Evolutionary conservation across 495 filamentous ascomycete species (phyloP).

Genomic region (Penicillium fimorum): DNA sequence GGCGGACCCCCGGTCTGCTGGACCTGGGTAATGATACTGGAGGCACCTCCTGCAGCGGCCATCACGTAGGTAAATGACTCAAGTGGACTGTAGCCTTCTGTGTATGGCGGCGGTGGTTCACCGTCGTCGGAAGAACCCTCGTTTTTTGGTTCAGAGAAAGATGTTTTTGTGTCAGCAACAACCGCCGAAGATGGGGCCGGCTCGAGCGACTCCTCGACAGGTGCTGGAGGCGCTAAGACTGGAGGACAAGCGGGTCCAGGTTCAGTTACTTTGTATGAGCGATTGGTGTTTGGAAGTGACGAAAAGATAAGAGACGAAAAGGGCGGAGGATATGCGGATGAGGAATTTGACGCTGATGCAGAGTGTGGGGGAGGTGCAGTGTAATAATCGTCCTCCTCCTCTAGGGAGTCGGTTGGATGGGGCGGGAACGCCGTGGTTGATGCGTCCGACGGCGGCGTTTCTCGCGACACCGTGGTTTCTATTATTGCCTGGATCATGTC

Average conservation of each 20-base stretch:
- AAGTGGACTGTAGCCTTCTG: constrained; percentile 89
- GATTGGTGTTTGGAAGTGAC: constrained; percentile 41
- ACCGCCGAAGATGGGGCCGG: constrained; percentile 52
- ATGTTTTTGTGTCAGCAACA: constrained; percentile 80
- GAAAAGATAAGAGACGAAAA: constrained; percentile 64
- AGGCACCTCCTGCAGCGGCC: constrained; percentile 92
- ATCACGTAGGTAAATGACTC: constrained; percentile 95
- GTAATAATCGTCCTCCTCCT: constrained; percentile 53
- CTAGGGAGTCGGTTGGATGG: constrained; percentile 42
- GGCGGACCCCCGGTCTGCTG: constrained; percentile 84
- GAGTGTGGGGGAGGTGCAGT: constrained; percentile 62
- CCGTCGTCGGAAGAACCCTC: constrained; percentile 72
- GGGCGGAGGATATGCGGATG: constrained; percentile 56
- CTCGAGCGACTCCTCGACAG: constrained; percentile 42
- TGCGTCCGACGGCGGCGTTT: constrained; percentile 62
- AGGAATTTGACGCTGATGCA: constrained; percentile 58
- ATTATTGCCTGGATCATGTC: constrained; percentile 7
- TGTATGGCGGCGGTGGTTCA: constrained; percentile 94
- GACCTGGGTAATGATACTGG: constrained; percentile 98
- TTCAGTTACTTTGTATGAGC: constrained; percentile 52
- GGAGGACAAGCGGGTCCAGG: constrained; percentile 58
- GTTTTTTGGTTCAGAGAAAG: constrained; percentile 73
- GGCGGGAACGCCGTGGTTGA: constrained; percentile 60
- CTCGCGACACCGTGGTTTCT: constrained; percentile 65
- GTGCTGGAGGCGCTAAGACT: constrained; percentile 50